Evolutionary conservation across 257 asterid genomes (phyloP), one percentile per base, ranked within the genome.

Genomic region (Penstemon barbatus): DNA sequence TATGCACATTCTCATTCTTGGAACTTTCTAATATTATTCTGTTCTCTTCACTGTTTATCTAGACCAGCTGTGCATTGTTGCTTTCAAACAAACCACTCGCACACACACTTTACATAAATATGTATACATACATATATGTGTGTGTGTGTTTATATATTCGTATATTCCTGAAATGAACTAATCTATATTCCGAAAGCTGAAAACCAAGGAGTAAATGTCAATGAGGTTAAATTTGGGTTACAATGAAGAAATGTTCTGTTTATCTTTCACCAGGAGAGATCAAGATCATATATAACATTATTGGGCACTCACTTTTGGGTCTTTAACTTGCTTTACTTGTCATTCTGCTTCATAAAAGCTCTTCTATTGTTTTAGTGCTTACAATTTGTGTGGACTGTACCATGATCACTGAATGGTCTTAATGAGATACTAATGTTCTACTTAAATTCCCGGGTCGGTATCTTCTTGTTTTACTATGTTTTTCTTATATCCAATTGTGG

Each of bases 261-360:
- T 45, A 46, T 5, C 8, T 46, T 57, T 66, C 55, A 57, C 11
- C 65, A 58, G 46, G 61, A 8, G 71, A 71, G n/a, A 46, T 49
- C 13, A 49, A 49, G 58, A 71, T 42, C 51, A 39, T 37, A 10
- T 8, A 13, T 49, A 33, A 61, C 25, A 42, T 46, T 9, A 43
- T 63, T 67, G 9, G 39, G 25, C 46, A 7, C 40, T 63, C 54
- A 48, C 15, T 49, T 46, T 62, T 9, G 54, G 18, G 33, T 7
- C 5, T 42, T 45, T 60, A 6, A 25, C 44, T 10, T 58, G 10
- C 56, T 25, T 39, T 48, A 33, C 10, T 48, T 64, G 19, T 11
- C 33, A 36, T 7, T 36, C 12, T 45, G 43, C n/a, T 64, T 36
- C 8, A 11, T 12, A 33, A 46, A 13, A 64, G 44, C 10, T 62